Evolutionary conservation across 257 asterid genomes (phyloP).

Genomic region (Avicennia marina): DNA sequence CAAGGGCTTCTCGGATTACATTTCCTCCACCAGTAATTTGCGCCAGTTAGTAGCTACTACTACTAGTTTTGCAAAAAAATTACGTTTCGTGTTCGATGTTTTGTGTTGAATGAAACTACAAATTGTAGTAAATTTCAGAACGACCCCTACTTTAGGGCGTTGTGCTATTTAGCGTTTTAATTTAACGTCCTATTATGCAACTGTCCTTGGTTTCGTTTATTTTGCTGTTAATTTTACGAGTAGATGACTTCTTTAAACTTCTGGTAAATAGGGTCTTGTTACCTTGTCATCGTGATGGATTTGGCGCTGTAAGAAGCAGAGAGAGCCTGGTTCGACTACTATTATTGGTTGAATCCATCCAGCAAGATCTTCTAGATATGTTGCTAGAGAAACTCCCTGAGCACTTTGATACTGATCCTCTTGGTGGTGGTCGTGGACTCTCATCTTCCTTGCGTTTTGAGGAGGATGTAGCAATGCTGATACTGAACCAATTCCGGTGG

Average conservation of each 20-base stretch:
- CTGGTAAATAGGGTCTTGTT: constrained; percentile 47
- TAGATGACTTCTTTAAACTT: constrained; percentile 3
- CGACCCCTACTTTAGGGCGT: too few relatives aligned
- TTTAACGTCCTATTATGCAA: not conserved
- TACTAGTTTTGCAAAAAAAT: not conserved
- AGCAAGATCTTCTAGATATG: constrained; percentile 56
- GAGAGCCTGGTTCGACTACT: constrained; percentile 60
- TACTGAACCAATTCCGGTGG: constrained; percentile 78
- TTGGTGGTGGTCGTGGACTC: constrained; percentile 24
- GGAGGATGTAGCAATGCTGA: constrained; percentile 70
- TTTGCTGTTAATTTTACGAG: not conserved
- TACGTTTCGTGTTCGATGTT: not conserved
- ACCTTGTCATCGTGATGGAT: constrained; percentile 62
- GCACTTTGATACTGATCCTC: constrained; percentile 49
- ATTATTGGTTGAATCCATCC: constrained; percentile 60
- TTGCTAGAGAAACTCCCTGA: constrained; percentile 89
- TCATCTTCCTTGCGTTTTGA: constrained; percentile 42
- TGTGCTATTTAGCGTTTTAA: too few relatives aligned
- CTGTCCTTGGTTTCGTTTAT: not conserved
- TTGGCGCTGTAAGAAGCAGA: constrained; percentile 34
- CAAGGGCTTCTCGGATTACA: constrained; percentile 50
- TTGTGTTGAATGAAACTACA: not conserved
- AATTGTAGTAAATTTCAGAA: not conserved
- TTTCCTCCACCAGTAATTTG: constrained; percentile 42
- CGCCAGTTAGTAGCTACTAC: constrained; percentile 36